Percentiles rank a stretch among this genome's conserved stretches.
These are phyloP conservation scores for Sporothrix curviconia DNA, from an alignment of 2,329 filamentous ascomycete genomes.

Conservation along the genomic window DNA sequence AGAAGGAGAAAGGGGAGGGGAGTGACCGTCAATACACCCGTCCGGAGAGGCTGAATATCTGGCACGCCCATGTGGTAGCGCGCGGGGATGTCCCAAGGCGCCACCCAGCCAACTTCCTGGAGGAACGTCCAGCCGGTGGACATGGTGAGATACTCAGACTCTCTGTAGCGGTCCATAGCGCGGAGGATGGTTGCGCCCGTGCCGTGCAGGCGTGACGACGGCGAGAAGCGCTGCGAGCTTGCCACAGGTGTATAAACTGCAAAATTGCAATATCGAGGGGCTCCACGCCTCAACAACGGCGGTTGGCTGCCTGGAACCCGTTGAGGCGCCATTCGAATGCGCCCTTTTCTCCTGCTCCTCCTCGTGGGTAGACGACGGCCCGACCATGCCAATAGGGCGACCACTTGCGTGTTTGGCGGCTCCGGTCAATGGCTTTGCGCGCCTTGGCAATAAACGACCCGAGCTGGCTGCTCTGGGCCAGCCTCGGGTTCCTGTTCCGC, in stretches of 20 bases:
- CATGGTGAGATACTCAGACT: constrained; percentile 39
- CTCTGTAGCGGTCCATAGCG: constrained; percentile 52
- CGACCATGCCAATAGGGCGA: constrained; percentile 45
- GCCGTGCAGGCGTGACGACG: constrained; percentile 48
- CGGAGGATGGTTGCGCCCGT: constrained; percentile 60
- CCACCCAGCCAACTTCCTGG: constrained; percentile 66
- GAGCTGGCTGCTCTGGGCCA: constrained; percentile 25
- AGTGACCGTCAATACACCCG: too few species aligned
- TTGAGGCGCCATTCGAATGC: constrained; percentile 12
- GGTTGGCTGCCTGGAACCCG: constrained; percentile 6
- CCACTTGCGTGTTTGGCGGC: constrained; percentile 42
- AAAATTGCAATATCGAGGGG: constrained; percentile 50
- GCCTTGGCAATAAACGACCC: constrained; percentile 45
- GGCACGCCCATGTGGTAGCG: constrained; percentile 56
- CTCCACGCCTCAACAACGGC: constrained; percentile 36
- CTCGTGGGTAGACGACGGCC: constrained; percentile 24
- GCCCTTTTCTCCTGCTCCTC: neutral
- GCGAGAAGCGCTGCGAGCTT: constrained; percentile 47
- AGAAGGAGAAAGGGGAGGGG: too few species aligned
- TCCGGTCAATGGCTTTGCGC: constrained; percentile 43
- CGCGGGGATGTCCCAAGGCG: constrained; percentile 62
- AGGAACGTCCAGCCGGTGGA: constrained; percentile 58
- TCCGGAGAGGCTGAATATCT: constrained; percentile 36
- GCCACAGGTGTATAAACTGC: constrained; percentile 64
- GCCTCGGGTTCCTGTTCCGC: constrained; percentile 19